These are phyloP conservation scores for Nannizzia gypsea DNA, from an alignment of 2,329 filamentous ascomycete genomes.

Conservation along the genomic window DNA sequence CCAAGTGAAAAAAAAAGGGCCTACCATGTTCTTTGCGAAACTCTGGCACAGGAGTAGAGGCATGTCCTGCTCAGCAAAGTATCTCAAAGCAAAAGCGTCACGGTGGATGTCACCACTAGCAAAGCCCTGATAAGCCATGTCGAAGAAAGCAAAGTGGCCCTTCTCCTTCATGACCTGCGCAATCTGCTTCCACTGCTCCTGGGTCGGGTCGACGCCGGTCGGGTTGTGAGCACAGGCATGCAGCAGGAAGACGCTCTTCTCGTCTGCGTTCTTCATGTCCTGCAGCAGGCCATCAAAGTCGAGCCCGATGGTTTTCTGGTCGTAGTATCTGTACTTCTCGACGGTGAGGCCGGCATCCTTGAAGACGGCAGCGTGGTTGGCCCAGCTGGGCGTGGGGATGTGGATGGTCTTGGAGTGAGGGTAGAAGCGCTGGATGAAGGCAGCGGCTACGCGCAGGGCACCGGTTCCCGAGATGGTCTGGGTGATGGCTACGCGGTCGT, in stretches of 20 bases:
- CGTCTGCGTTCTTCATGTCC: slow-evolving; percentile 80
- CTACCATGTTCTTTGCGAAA: slow-evolving; percentile 98
- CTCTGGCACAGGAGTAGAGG: slow-evolving; percentile 79
- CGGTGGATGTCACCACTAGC: slow-evolving; percentile 82
- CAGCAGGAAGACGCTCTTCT: slow-evolving; percentile 79
- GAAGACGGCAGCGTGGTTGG: slow-evolving; percentile 96
- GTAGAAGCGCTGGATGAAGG: slow-evolving; percentile 86
- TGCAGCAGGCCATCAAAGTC: slow-evolving; percentile 90
- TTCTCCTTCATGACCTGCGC: slow-evolving; percentile 73
- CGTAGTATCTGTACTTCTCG: slow-evolving; percentile 96
- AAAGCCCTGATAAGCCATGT: slow-evolving; percentile 99
- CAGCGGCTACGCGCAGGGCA: slow-evolving; percentile 84
- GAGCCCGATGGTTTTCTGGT: slow-evolving; percentile 95
- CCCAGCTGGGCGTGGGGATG: slow-evolving; percentile 92
- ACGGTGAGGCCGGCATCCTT: slow-evolving; percentile 82
- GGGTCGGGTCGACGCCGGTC: slow-evolving; percentile 85
- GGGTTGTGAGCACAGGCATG: slow-evolving; percentile 98
- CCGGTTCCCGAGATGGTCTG: slow-evolving; percentile 98
- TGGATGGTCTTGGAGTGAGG: slow-evolving; percentile 90
- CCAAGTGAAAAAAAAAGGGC: no score
- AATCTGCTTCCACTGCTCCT: slow-evolving; percentile 87
- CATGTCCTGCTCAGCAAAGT: slow-evolving; percentile 90
- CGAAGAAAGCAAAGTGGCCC: slow-evolving; percentile 91
- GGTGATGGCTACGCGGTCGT: slow-evolving; percentile 73
- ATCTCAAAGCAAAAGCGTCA: slow-evolving; percentile 83